Base-by-base conservation (phyloP, 1,284 basidiomycete genomes). In the Ceratobasidium sp. region DNA sequence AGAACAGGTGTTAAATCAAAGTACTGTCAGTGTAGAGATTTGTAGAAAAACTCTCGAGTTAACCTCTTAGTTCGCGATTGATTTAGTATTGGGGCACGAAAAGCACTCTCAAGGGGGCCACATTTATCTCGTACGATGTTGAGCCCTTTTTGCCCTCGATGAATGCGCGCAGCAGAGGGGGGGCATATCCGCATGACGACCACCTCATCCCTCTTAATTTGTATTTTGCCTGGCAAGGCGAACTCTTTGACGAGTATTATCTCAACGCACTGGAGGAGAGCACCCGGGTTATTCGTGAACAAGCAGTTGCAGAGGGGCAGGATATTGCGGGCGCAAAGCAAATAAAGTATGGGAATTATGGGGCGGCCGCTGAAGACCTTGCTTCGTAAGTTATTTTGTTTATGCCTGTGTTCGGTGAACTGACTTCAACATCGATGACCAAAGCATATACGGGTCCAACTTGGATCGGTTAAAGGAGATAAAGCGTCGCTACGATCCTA, bases 61-160 rank as follows among this genome's bases (percentile, higher is more conserved):
- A 12, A 29, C 49, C 12, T 49, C 20, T 15, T 17, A 25, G 8
- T 27, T 17, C 17, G 20, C n/a, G 22, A 12, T 10, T 12, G 27
- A 47, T 31, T 32, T 22, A 80, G 81, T 79, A 76, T 74, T 81
- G 80, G 79, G 80, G 82, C 22, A 52, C 69, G 1, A 52, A 54
- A 4, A 75, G 81, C 17, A 75, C 73, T 22, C 58, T 75, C 20
- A 71, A 77, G 10, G 75, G 76, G 0, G 80, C 77, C 1, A 60
- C 72, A 0, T 80, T 82, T 75, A 77, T 83, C 71, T 84, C 83
- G 12, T 87, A 86, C 73, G 82, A 80, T 65, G 78, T 86, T 69
- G 85, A 88, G 71, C 83, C 85, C 3, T 87, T 87, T 81, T 78
- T 85, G 3, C 75, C 82, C 0, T 75, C 74, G 25, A 73, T 85